Percentiles rank a stretch among this genome's conserved stretches.
Evolutionary conservation across 1,139 yeast genomes (phyloP).

Genomic region (Debaryomyces psychrophilus): DNA sequence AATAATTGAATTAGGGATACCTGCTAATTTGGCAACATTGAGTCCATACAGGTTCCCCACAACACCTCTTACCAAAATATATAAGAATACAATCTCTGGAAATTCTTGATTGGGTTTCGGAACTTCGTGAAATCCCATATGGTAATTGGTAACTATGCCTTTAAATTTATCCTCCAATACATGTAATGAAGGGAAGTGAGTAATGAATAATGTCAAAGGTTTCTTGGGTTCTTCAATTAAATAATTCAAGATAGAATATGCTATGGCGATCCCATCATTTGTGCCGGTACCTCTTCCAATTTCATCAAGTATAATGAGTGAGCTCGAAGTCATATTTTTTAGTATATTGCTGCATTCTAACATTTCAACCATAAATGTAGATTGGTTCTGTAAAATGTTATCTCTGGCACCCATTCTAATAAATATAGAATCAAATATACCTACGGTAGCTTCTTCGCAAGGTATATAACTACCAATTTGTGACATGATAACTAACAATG

Average conservation of each 20-base stretch:
- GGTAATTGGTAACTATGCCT: slow-evolving; percentile 56
- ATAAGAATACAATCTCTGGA: slow-evolving; percentile 59
- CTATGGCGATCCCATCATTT: slow-evolving; percentile 85
- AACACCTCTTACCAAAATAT: slow-evolving; percentile 60
- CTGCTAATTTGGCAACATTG: slow-evolving; percentile 76
- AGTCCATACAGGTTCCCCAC: slow-evolving; percentile 74
- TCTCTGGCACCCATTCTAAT: slow-evolving; percentile 77
- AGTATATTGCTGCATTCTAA: slow-evolving; percentile 64
- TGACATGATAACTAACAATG: slow-evolving; percentile 85
- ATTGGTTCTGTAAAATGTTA: slow-evolving; percentile 65
- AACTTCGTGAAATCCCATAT: slow-evolving; percentile 72
- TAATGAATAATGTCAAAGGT: slow-evolving; percentile 75
- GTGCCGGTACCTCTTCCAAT: slow-evolving; percentile 90
- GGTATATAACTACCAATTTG: slow-evolving; percentile 53
- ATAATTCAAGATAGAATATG: slow-evolving; percentile 72
- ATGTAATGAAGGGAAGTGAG: slow-evolving; percentile 82
- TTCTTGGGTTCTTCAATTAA: slow-evolving; percentile 48
- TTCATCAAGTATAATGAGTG: slow-evolving; percentile 79
- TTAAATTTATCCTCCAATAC: slow-evolving; percentile 48
- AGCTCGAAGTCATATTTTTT: slow-evolving; percentile 43
- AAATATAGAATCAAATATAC: slow-evolving; percentile 60
- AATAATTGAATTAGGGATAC: slow-evolving; percentile 55
- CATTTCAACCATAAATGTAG: slow-evolving; percentile 79
- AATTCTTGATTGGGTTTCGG: slow-evolving; percentile 34
- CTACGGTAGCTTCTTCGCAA: slow-evolving; percentile 50